phyloP scores from a whole-genome alignment of 306 rosid genomes.

The Glycine soja region DNA sequence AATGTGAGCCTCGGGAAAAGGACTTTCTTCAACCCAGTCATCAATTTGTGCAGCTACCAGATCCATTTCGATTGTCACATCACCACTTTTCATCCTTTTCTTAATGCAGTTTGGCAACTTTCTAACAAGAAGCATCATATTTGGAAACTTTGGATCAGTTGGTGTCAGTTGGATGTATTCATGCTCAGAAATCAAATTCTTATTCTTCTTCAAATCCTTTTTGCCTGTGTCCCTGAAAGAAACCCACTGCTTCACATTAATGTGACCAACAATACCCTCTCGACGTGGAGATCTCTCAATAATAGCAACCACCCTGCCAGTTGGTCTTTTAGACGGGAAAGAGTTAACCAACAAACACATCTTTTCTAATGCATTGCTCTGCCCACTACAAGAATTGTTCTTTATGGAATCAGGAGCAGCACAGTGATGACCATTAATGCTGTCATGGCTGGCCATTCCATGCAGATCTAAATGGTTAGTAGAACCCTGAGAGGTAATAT shows the following conservation, averaged over 20 bases:
- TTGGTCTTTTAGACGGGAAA: constrained; percentile 82
- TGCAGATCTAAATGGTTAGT: constrained; percentile 42
- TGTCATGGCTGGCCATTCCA: constrained; percentile 50
- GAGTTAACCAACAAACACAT: constrained; percentile 66
- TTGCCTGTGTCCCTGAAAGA: constrained; percentile 51
- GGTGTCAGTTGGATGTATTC: constrained; percentile 75
- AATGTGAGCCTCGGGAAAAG: constrained; percentile 67
- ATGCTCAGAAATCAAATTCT: constrained; percentile 45
- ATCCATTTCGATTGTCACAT: constrained; percentile 70
- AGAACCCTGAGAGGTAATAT: constrained; percentile 39
- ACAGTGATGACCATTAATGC: constrained; percentile 41
- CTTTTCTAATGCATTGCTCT: constrained; percentile 56
- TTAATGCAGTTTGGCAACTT: constrained; percentile 66
- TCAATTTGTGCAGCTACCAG: constrained; percentile 74
- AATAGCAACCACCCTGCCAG: constrained; percentile 80
- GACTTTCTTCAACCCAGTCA: constrained; percentile 75
- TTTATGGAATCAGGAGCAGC: constrained; percentile 45
- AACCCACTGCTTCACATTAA: constrained; percentile 61
- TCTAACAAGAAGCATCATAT: constrained; percentile 60
- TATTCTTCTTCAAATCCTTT: constrained; percentile 58
- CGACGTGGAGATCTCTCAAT: constrained; percentile 72
- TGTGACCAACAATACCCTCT: constrained; percentile 73
- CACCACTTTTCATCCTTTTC: constrained; percentile 68
- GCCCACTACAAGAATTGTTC: constrained; percentile 53
- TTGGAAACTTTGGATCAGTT: constrained; percentile 73